Base-by-base conservation (phyloP, 2,329 filamentous ascomycete genomes). In the Dryadomyces sulphureus region DNA sequence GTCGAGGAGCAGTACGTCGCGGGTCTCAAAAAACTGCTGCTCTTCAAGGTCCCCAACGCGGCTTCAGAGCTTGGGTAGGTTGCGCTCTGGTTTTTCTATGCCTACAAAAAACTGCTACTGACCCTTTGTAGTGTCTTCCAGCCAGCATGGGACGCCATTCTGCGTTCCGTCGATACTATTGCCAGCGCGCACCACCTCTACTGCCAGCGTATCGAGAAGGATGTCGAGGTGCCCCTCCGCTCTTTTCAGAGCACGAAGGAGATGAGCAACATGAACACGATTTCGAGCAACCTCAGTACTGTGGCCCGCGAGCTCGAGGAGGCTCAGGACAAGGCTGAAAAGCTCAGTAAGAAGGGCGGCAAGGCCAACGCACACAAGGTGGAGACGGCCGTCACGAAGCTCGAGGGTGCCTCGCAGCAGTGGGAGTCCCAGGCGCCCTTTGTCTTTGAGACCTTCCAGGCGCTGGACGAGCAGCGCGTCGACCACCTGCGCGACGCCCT, bases 351-450 rank as follows among this genome's bases (percentile, higher is more conserved):
- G 58, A 94, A 90, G 63, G 87, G 84, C 50, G 73, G 74, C 45
- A 87, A 81, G 63, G 78, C 82, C 38, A 88, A 78, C 55, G 73
- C 81, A 2, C 77, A 79, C 48, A 94, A 92, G 62, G 75, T 92
- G 35, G 84, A 88, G 38, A 73, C 73, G 51, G 88, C 87, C 12
- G 72, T 77, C 11, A 69, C 77, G 17, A 81, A 79, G 52, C 75
- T 93, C 38, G 84, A 94, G 52, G 78, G 78, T 49, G 82, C 87
- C n/a, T 77, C 72, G 39, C 75, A 81, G 53, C 84, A 94, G 59
- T 98, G 92, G 92, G 81, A 94, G 47, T 88, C 87, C 1, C 88
- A 94, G 61, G 87, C 92, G 14, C 92, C 92, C 1, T 96, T 86
- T 62, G 83, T 95, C 50, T 95, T 94, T 58, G 92, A 98, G 64